Evolutionary conservation across 225 moss, liverwort and hornwort species (phyloP), one percentile per base, ranked within the genome.

Genomic region (Neckera pumila): DNA sequence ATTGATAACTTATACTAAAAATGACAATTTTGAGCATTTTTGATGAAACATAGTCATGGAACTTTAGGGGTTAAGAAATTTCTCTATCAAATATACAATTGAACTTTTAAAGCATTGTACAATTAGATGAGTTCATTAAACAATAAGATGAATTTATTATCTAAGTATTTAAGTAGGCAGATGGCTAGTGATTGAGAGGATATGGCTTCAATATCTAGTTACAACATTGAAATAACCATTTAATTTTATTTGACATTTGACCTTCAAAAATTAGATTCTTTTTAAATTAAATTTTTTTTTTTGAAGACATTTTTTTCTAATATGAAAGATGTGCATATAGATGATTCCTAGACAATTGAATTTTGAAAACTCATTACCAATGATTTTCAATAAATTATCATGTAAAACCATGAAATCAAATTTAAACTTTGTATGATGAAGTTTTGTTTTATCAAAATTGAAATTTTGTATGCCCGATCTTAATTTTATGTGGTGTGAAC

Each of bases 241-340:
- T 28, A 17, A 27, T 16, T 72, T 72, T 6, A 15, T 17, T 43
- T 45, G 27, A 43, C 17, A 45, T 17, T 43, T 2, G 9, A 0
- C 17, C 43, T 5, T 1, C 3, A 5, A 0, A 13, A 11, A 42
- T 43, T 43, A 3, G 1, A 28, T 0, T 72, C 0, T 17, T 6
- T 72, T 43, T 72, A 17, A 0, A 72, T 3, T 72, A 6, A 3
- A 9, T 17, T 45, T 72, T 43, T 15, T 28, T 17, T 6, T 10
- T 72, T 28, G 2, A 72, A 10, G 17, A 27, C 6, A 0, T 27
- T 28, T 26, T 34, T 42, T 43, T 42, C n/a, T 14, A 14, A 14
- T 4, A 40, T 70, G 4, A 25, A 70, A 40, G 4, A 40, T 70
- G 23, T 38, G 2, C 7, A 13, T 4, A 8, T 72, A 1, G 2